phyloP scores from a whole-genome alignment of 768 basidiomycete species.

The Xerocomellus chrysenteron region DNA sequence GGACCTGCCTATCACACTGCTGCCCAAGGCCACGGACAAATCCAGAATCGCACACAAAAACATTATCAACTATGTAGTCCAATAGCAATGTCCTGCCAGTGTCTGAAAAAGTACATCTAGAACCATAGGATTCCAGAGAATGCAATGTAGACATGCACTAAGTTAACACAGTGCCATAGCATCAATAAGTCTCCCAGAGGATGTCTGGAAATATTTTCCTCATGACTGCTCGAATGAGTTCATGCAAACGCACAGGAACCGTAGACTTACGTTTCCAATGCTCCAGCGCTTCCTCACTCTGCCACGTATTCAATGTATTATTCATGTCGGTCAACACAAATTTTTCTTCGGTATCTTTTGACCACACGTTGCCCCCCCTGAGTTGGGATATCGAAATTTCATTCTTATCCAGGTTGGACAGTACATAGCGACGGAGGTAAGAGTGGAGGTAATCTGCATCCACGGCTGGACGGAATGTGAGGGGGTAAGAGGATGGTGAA shows the following conservation, averaged over 20 bases:
- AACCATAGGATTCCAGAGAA: background rate
- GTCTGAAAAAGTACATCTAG: background rate
- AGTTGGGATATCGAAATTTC: constrained; percentile 53
- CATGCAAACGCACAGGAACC: background rate
- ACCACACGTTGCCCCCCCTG: constrained; percentile 22
- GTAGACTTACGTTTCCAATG: constrained; percentile 72
- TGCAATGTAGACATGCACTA: background rate
- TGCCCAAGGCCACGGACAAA: too few relatives aligned
- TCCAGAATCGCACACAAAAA: too few relatives aligned
- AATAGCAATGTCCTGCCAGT: background rate
- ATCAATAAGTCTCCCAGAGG: constrained; percentile 78
- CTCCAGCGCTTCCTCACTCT: constrained; percentile 58
- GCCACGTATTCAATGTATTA: constrained; percentile 66
- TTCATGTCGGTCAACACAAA: constrained; percentile 61
- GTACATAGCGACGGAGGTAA: constrained; percentile 59
- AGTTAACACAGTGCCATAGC: background rate
- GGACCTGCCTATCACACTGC: too few relatives aligned
- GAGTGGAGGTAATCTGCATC: constrained; percentile 69
- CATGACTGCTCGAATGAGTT: constrained; percentile 56
- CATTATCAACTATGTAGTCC: background rate
- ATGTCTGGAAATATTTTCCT: constrained; percentile 67
- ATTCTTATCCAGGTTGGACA: constrained; percentile 49
- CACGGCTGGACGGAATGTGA: constrained; percentile 57
- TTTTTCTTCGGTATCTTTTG: constrained; percentile 35
- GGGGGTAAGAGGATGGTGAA: constrained; percentile 49